These are phyloP conservation scores for Chimonanthus praecox DNA, from an alignment of 164 flowering plant species.

Conservation along the genomic window DNA sequence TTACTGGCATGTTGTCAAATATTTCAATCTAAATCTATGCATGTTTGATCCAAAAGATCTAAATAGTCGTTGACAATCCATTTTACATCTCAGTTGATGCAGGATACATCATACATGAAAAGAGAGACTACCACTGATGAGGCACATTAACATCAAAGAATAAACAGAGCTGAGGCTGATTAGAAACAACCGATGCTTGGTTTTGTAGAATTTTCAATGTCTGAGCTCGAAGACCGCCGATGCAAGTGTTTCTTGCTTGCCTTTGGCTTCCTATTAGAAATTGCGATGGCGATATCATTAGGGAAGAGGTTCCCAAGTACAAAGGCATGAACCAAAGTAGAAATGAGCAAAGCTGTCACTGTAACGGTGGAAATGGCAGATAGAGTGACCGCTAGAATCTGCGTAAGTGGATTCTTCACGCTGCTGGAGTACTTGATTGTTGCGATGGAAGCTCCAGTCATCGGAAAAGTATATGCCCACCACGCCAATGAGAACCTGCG, in stretches of 20 bases:
- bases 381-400: slow-evolving; percentile 37
- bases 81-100: too few relatives aligned
- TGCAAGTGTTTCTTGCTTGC: slow-evolving; percentile 38
- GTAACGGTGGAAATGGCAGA: slow-evolving; percentile 43
- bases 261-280: slow-evolving; percentile 43
- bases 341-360: slow-evolving; percentile 49
- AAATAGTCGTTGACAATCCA: too few relatives aligned
- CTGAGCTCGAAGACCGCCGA: slow-evolving; percentile 28
- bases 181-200: too few relatives aligned
- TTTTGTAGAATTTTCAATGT: slow-evolving; percentile 14
- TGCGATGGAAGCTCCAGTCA: slow-evolving; percentile 74
- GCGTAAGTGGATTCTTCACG: slow-evolving; percentile 41
- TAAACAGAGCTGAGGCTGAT: too few relatives aligned
- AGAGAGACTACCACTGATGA: too few relatives aligned
- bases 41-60: too few relatives aligned
- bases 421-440: slow-evolving; percentile 54
- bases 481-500: slow-evolving; percentile 61
- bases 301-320: slow-evolving; percentile 75
- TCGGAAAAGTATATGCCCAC: slow-evolving; percentile 84
- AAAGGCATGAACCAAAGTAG: slow-evolving; percentile 68
- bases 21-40: too few relatives aligned
- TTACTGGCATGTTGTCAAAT: too few relatives aligned
- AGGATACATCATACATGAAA: too few relatives aligned
- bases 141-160: too few relatives aligned
- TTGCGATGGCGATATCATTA: slow-evolving; percentile 84